Evolutionary conservation across 805 yeast species (phyloP), one percentile per base, ranked within the genome.

Genomic region (Metschnikowia corniflorae): DNA sequence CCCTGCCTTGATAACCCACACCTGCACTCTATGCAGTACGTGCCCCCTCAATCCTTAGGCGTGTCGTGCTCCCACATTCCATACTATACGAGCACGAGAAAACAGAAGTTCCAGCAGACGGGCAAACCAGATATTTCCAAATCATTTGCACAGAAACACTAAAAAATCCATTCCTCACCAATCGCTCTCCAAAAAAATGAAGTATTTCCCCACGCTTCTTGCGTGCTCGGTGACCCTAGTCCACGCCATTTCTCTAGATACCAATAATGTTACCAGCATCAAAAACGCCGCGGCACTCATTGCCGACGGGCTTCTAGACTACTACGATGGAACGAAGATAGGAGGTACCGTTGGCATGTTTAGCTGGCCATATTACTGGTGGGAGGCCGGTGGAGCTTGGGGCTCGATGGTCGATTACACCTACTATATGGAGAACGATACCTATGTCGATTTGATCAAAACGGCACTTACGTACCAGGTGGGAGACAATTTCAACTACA

Each of bases 301-400:
- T 14, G 79, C 80, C 2, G 58, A 70, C 29, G 96, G 96, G 44
- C 64, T 86, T 38, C 69, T 88, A 68, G 89, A 86, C 64, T 88
- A 88, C 60, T 88, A 88, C 54, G 78, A 73, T 12, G 91, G 94
- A 26, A 52, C 58, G 44, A 57, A 71, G 23, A 58, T 70, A 28
- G 97, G 96, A 23, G 83, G 89, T 7, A 75, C 88, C 4, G 68
- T 85, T 18, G 98, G 97, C 28, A 80, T 84, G 88, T 89, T 93
- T 59, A 68, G 80, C 9, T 65, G 71, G 54, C 97, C 97, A 0
- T 89, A 91, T 70, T 91, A 91, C 71, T 91, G 97, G 98, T 89
- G 97, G 97, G 87, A 88, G 65, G 95, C 97, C 7, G 97, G 97
- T 48, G 95, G 89, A 43, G 96, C 91, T 2, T 87, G 88, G 86